phyloP scores from a whole-genome alignment of 176 grass and related monocot species.

The Metroxylon sagu region DNA sequence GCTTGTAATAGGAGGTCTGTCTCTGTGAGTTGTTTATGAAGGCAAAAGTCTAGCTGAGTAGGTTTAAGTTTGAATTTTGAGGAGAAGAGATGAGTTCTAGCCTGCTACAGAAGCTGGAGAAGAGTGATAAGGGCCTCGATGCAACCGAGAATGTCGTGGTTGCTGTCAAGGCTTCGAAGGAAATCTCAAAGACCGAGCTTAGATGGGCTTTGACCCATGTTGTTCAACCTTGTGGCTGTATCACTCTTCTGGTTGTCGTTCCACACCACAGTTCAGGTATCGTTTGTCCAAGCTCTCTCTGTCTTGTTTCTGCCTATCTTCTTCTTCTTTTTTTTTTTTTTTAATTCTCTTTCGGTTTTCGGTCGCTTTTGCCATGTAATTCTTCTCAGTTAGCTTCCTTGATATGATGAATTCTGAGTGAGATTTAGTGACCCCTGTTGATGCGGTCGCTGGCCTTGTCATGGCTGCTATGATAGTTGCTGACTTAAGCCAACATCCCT shows the following conservation, averaged over 20 bases:
- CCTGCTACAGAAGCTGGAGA: slow-evolving; percentile 60
- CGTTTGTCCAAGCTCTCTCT: slow-evolving; percentile 12
- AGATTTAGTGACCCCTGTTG: too few relatives aligned
- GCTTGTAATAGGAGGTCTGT: background rate
- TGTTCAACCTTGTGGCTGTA: slow-evolving; percentile 77
- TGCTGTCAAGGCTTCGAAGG: slow-evolving; percentile 66
- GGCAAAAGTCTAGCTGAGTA: background rate
- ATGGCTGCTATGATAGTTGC: too few relatives aligned
- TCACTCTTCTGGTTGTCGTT: slow-evolving; percentile 72
- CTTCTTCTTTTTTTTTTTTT: background rate
- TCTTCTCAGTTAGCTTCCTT: background rate
- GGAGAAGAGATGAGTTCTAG: slow-evolving; percentile 22
- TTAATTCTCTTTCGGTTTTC: background rate
- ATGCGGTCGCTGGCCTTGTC: too few relatives aligned
- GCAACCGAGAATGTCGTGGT: slow-evolving; percentile 76
- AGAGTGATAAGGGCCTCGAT: slow-evolving; percentile 38
- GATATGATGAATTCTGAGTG: background rate
- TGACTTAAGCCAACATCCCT: too few relatives aligned
- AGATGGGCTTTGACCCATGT: slow-evolving; percentile 91
- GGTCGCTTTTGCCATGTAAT: background rate
- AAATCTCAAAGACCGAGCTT: slow-evolving; percentile 84
- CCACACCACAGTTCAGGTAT: slow-evolving; percentile 77
- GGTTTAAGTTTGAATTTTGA: background rate
- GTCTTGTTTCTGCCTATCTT: slow-evolving; percentile 9
- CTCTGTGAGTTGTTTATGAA: background rate